Evolutionary conservation across 1,284 basidiomycete species (phyloP).

Genomic region (Moesziomyces antarcticus): DNA sequence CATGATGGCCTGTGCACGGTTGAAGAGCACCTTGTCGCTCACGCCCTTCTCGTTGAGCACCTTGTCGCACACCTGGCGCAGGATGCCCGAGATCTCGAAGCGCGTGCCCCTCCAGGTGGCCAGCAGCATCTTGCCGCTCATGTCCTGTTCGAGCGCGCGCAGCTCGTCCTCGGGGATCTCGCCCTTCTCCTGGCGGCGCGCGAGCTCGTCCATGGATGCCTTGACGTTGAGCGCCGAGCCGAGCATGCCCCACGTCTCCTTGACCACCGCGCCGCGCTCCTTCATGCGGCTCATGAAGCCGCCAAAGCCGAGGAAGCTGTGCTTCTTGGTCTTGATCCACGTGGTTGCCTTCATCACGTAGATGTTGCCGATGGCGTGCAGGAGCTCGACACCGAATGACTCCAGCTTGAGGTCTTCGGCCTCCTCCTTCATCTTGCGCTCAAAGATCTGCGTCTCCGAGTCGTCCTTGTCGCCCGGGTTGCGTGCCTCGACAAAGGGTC

Average conservation of each 20-base stretch:
- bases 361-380: slow-evolving; percentile 72
- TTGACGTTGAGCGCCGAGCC: slow-evolving; percentile 73
- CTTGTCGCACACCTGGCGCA: slow-evolving; percentile 64
- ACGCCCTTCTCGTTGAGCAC: slow-evolving; percentile 67
- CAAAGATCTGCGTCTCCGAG: slow-evolving; percentile 75
- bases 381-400: slow-evolving; percentile 94
- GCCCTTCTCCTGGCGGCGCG: slow-evolving; percentile 86
- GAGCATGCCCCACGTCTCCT: slow-evolving; percentile 68
- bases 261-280: slow-evolving; percentile 84
- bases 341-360: slow-evolving; percentile 94
- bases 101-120: slow-evolving; percentile 61
- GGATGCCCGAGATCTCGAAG: slow-evolving; percentile 62
- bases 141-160: slow-evolving; percentile 87
- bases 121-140: slow-evolving; percentile 80
- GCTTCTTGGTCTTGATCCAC: slow-evolving; percentile 78
- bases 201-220: slow-evolving; percentile 82
- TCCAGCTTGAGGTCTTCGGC: slow-evolving; percentile 97
- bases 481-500: slow-evolving; percentile 73
- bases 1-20: slow-evolving; percentile 62
- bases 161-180: slow-evolving; percentile 79
- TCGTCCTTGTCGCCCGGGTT: slow-evolving; percentile 87
- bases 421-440: slow-evolving; percentile 82
- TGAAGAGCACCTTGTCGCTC: slow-evolving; percentile 60
- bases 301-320: slow-evolving; percentile 83
- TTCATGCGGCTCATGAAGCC: slow-evolving; percentile 94